Conservation (phyloP, 306 rosid genomes). For the Luffa aegyptiaca region DNA sequence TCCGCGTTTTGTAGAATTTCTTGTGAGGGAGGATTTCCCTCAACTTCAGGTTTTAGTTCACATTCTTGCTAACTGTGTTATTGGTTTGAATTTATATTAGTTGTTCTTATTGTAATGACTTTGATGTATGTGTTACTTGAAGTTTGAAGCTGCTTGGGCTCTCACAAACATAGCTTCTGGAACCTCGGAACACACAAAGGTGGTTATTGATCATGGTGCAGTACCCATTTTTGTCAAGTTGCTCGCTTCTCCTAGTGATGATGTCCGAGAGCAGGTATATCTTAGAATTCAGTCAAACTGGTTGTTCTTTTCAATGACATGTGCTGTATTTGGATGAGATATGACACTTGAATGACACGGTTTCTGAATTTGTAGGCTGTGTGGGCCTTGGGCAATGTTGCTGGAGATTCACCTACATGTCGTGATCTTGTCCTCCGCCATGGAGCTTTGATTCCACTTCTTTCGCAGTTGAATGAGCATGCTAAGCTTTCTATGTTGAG, state of each 20-base stretch:
- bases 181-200: conserved; percentile 59
- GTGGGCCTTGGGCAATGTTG: conserved; percentile 75
- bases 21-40: conserved; percentile 60
- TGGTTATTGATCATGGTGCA: conserved; percentile 68
- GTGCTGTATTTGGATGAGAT: background rate
- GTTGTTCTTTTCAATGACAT: background rate
- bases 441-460: conserved; percentile 47
- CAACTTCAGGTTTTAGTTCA: conserved; percentile 45
- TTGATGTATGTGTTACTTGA: background rate
- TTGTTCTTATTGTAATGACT: background rate
- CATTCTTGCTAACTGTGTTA: background rate
- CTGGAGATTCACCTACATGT: conserved; percentile 73
- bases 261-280: conserved; percentile 71
- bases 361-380: conserved; percentile 36
- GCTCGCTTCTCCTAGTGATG: conserved; percentile 66
- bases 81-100: background rate
- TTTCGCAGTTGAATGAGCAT: conserved; percentile 60
- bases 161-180: conserved; percentile 72
- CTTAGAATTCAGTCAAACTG: background rate
- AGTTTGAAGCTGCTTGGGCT: conserved; percentile 86
- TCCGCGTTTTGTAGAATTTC: conserved; percentile 61
- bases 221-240: conserved; percentile 60
- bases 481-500: conserved; percentile 72
- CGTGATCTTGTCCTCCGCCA: conserved; percentile 64
- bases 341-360: background rate